A percentile compares a stretch with the other conserved stretches of the same genome.
These are phyloP conservation scores for Ilyonectria destructans DNA, from an alignment of 2,329 filamentous ascomycete genomes.

Conservation along the genomic window DNA sequence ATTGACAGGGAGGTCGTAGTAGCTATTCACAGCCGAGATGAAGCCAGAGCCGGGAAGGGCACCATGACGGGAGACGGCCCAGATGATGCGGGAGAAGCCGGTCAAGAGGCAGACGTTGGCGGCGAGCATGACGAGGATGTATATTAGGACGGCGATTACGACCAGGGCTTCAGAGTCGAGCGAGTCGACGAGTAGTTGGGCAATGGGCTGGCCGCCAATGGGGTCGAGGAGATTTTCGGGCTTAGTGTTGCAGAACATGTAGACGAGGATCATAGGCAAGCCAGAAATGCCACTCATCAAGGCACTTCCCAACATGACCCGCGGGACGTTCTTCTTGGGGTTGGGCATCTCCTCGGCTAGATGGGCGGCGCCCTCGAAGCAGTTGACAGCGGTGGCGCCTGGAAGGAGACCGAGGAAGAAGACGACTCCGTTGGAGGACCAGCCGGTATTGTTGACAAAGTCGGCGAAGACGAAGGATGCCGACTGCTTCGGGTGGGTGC, in stretches of 20 bases:
- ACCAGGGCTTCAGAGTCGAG: not conserved
- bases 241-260: not conserved
- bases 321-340: not conserved
- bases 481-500: not conserved
- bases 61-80: not conserved
- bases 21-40: not conserved
- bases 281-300: not conserved
- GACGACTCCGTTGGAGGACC: not conserved
- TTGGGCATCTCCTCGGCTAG: not conserved
- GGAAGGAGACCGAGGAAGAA: not conserved
- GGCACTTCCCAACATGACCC: not conserved
- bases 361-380: not conserved
- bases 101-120: not conserved
- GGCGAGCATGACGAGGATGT: not conserved
- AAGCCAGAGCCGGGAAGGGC: not conserved
- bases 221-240: not conserved
- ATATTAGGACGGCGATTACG: not conserved
- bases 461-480: not conserved
- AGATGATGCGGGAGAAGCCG: not conserved
- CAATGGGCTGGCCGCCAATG: conserved; percentile 7
- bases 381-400: not conserved
- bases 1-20: not conserved
- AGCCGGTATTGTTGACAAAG: not conserved
- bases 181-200: not conserved
- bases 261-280: not conserved